Base-by-base conservation (phyloP, 192 early-diverging fungal species). In the Coemansia sp. region DNA sequence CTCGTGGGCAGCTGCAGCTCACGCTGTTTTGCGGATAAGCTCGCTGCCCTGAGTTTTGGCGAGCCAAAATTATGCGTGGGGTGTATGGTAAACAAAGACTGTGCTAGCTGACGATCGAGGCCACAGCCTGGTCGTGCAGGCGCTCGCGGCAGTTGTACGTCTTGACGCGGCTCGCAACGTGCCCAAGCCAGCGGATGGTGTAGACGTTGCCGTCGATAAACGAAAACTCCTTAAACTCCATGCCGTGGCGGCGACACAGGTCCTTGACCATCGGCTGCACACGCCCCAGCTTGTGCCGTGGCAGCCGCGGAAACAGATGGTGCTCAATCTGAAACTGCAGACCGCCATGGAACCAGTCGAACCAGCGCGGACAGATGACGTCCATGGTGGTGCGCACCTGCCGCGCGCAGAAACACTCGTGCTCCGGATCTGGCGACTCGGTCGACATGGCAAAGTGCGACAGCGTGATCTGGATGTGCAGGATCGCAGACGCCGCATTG, bases 331-430 rank as follows among this genome's bases (percentile, higher is more conserved):
- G 96, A 83, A 88, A 98, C 76, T 97, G 95, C 21, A 98, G 83
- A 2, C 94, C 96, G 58, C 96, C 96, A 64, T 98, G 96, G 87
- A 95, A 93, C 94, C 93, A 96, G 75, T 98, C 96, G 49, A 98
- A 61, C 91, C 91, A 95, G 61, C 69, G 74, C 19, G 94, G 91
- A 77, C 96, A 98, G 68, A 93, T 91, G 0, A 98, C 93, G 75
- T 98, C 96, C 92, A 96, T 94, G 29, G 91, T 94, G 0, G 96
- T 98, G 57, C 94, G 85, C 22, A 96, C 77, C 83, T 90, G 91
- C 69, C 90, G 90, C 57, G 87, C 90, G 1, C 92, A 87, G 71
- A 93, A 98, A 51, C 89, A 85, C 75, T 96, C 94, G 60, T 65
- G 67, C 50, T 78, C 67, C 0, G 86, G 83, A 31, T 88, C 89